Evolutionary conservation across 2,329 filamentous ascomycete genomes (phyloP), one percentile per base, ranked within the genome.

Genomic region (Xylariaceae sp.): DNA sequence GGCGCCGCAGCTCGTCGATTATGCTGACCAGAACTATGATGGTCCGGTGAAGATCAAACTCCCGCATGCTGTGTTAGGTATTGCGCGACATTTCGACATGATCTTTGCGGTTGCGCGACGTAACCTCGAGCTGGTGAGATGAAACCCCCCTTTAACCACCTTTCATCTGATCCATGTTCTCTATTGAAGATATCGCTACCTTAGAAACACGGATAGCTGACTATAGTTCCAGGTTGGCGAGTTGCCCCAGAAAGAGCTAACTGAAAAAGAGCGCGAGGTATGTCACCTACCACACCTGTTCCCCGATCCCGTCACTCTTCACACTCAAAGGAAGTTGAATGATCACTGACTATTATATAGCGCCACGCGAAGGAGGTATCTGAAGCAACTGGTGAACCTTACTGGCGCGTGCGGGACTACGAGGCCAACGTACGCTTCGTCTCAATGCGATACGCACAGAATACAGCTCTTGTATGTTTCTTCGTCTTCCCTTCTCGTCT

Each of bases 321-420:
- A 4, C 33, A 6, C 28, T 17, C n/a, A 36, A 36, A 16, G 12
- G 33, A 17, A 36, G 12, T n/a, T 14, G 6, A 8, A 36, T 17
- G 12, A 16, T 19, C 4, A 31, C 43, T 43, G 14, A 43, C 19
- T 23, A 43, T 24, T 12, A 24, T 5, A 7, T n/a, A 58, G 57
- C 6, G 11, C 2, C 39, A 43, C 12, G 51, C 26, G 2, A 31
- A 48, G 28, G 26, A 40, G 14, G n/a, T 63, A 3, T 58, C 61
- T 3, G 6, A 41, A 6, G 44, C 31, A 8, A 58, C 48, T 21
- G 51, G 61, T 9, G 51, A 61, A 33, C 54, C 43, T 19, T 61
- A 56, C 44, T 59, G 54, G 53, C 36, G 29, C 11, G 19, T 37
- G 14, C 56, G 58, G 8, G 11, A 29, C 29, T 46, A 49, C 21